phyloP scores from a whole-genome alignment of 257 asterid genomes.

The Lycium barbarum region DNA sequence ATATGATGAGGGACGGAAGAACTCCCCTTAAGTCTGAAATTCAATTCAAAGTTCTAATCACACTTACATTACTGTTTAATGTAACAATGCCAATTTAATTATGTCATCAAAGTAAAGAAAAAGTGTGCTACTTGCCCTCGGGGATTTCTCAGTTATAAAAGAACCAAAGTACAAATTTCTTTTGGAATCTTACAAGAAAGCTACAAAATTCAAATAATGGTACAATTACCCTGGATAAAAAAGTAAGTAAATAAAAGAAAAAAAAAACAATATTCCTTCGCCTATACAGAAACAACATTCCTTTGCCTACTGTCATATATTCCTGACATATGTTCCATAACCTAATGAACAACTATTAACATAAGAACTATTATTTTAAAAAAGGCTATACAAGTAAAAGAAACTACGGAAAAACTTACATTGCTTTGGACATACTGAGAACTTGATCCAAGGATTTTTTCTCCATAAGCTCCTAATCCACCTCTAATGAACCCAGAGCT shows the following conservation, averaged over 20 bases:
- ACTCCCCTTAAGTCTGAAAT: neutral
- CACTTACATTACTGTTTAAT: neutral
- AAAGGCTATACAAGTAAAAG: neutral
- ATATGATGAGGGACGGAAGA: neutral
- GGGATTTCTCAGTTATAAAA: neutral
- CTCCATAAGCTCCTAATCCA: constrained; percentile 34
- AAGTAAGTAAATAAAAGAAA: neutral
- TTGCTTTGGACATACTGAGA: constrained; percentile 36
- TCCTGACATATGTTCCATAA: neutral
- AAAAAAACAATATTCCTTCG: neutral
- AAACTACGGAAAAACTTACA: neutral
- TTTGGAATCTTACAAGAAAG: neutral
- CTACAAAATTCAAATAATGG: neutral
- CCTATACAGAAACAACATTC: neutral
- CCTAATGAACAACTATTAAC: neutral
- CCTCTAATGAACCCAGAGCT: constrained; percentile 29
- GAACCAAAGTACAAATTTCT: neutral
- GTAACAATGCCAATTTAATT: constrained; percentile 8
- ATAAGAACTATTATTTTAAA: neutral
- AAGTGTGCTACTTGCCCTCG: neutral
- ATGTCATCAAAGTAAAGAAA: constrained; percentile 16
- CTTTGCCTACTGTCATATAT: constrained; percentile 13
- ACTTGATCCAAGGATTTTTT: constrained; percentile 36
- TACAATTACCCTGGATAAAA: neutral
- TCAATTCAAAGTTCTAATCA: neutral